Base-by-base conservation (phyloP, 2,329 filamentous ascomycete genomes). In the Parastagonospora avenae region DNA sequence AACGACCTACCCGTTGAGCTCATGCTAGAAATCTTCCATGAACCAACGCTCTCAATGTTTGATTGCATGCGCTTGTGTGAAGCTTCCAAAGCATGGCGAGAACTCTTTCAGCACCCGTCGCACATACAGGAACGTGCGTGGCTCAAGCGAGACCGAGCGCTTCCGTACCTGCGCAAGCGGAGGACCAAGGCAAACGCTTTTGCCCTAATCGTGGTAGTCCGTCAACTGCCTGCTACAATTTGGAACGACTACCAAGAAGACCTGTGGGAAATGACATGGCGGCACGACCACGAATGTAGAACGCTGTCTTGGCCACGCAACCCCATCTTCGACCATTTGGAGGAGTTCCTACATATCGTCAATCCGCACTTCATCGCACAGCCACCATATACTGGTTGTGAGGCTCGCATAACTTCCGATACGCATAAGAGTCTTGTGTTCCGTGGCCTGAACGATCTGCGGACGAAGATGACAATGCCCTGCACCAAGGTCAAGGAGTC, bases 241-340 rank as follows among this genome's bases (percentile, higher is more conserved):
- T 42, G 40, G 40, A 42, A 32, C 14, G 40, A 31, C 27, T 42
- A 31, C 40, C 4, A 42, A 15, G 40, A 42, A 15, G 24, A 38
- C 15, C 28, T n/a, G 29, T 41, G 39, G 39, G 24, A 28, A n/a
- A 40, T 40, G 37, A 40, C 28, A 5, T 41, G 27, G 37, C 37
- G 39, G 12, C 8, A 29, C n/a, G 27, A 42, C 27, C 30, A 42
- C 15, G 2, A 3, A 8, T 31, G 5, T 10, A n/a, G 12, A 41
- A 29, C 24, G n/a, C 12, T n/a, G 30, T 30, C 39, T 6, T 30
- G 29, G 4, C 24, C 19, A 12, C 12, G 28, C 7, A 39, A 39
- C 15, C 37, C 8, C 37, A 39, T 39, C 24, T 16, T 39, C n/a
- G 12, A 14, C 8, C 11, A 39, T 24, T 30, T 41, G 11, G 28